A percentile compares a stretch with the other conserved stretches of the same genome.
phyloP scores from a whole-genome alignment of 2,329 filamentous ascomycete genomes.

The Ophiosphaerella korrae region DNA sequence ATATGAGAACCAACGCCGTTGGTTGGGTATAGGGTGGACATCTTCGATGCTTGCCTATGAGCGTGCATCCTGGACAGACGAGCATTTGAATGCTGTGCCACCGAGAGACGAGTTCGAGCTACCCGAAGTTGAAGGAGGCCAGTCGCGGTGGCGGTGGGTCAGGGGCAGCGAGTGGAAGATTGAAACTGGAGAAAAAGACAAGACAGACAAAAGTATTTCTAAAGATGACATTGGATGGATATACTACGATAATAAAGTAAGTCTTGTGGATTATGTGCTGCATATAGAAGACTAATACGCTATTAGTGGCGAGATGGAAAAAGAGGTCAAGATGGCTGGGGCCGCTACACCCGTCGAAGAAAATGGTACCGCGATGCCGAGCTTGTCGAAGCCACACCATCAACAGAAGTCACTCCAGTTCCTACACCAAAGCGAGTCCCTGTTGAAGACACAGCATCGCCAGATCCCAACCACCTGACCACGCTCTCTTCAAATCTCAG shows the following conservation, averaged over 20 bases:
- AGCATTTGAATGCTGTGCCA: slow-evolving; percentile 83
- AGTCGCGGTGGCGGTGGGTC: slow-evolving; percentile 78
- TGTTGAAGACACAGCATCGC: slow-evolving; percentile 30
- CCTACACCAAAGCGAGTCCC: slow-evolving; percentile 47
- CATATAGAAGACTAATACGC: slow-evolving; percentile 15
- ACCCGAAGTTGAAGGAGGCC: slow-evolving; percentile 68
- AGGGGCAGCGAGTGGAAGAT: slow-evolving; percentile 84
- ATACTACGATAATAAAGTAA: slow-evolving; percentile 95
- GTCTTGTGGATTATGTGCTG: background rate
- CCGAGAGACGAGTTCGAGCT: slow-evolving; percentile 74
- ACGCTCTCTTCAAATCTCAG: slow-evolving; percentile 33
- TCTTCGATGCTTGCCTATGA: slow-evolving; percentile 90
- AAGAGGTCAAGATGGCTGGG: slow-evolving; percentile 87
- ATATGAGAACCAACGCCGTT: slow-evolving; percentile 94
- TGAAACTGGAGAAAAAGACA: slow-evolving; percentile 66
- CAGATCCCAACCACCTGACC: slow-evolving; percentile 26
- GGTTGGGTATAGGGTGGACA: slow-evolving; percentile 95
- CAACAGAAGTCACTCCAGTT: slow-evolving; percentile 52
- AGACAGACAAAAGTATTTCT: slow-evolving; percentile 43
- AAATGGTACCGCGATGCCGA: slow-evolving; percentile 98
- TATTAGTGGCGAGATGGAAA: slow-evolving; percentile 85
- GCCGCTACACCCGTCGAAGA: slow-evolving; percentile 85
- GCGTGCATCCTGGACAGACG: slow-evolving; percentile 89
- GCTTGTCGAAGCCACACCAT: slow-evolving; percentile 73
- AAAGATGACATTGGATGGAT: slow-evolving; percentile 78